Evolutionary conservation across 192 early-diverging fungal species (phyloP).

Genomic region (Rhizoclosmatium globosum): DNA sequence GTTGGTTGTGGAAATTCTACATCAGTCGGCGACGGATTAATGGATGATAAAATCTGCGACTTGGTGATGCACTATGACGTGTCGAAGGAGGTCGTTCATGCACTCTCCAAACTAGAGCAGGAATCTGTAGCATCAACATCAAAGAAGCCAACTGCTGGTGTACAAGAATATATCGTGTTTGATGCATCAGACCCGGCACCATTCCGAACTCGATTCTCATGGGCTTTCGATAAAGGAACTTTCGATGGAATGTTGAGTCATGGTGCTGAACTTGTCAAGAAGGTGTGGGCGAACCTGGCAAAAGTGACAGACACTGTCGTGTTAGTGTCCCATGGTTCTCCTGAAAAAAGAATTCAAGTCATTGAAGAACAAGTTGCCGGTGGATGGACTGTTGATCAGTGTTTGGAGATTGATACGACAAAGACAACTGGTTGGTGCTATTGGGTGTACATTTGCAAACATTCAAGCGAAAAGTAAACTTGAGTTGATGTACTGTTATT

Average conservation of each 20-base stretch:
- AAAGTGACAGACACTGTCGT: slow-evolving; percentile 12
- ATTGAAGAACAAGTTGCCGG: slow-evolving; percentile 32
- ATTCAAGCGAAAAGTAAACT: background rate
- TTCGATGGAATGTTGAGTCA: slow-evolving; percentile 35
- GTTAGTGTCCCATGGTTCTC: slow-evolving; percentile 31
- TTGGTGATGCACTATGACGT: slow-evolving; percentile 27
- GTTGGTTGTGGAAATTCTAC: slow-evolving; percentile 35
- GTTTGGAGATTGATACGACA: slow-evolving; percentile 25
- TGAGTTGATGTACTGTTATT: too few relatives aligned
- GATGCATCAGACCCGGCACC: slow-evolving; percentile 7
- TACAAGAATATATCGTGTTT: slow-evolving; percentile 14
- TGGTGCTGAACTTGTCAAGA: slow-evolving; percentile 19
- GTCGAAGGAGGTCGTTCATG: slow-evolving; percentile 7
- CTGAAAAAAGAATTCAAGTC: slow-evolving; percentile 22
- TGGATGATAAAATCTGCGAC: slow-evolving; percentile 16
- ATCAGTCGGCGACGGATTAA: slow-evolving; percentile 34
- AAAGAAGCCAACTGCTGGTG: background rate
- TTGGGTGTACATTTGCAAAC: slow-evolving; percentile 15
- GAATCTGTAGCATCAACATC: background rate
- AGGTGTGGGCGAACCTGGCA: slow-evolving; percentile 23
- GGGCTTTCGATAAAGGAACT: slow-evolving; percentile 41
- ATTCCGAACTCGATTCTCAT: slow-evolving; percentile 9
- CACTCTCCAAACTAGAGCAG: slow-evolving; percentile 2
- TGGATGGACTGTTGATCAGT: slow-evolving; percentile 35
- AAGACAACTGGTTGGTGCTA: background rate